phyloP scores from a whole-genome alignment of 371 early-diverging fungal species.

The Nematocida sp. region DNA sequence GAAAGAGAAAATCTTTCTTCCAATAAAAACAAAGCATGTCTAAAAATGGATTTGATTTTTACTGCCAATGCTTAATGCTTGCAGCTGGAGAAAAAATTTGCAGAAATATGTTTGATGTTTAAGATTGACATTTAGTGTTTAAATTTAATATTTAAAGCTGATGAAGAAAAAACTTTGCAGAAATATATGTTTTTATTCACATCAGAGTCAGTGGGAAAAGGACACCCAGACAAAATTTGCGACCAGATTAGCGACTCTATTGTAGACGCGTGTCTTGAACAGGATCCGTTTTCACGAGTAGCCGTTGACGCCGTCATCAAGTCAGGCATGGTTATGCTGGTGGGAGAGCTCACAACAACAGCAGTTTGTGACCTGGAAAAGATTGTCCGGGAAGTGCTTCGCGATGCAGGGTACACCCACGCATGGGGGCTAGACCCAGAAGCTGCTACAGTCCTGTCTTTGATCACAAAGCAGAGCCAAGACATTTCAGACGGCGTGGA shows the following conservation, averaged over 20 bases:
- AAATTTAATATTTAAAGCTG: neutral
- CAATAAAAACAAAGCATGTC: too few relatives aligned
- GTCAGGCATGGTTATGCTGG: slow-evolving; percentile 96
- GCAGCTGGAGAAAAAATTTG: too few relatives aligned
- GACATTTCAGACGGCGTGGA: slow-evolving; percentile 95
- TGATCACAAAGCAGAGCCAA: slow-evolving; percentile 94
- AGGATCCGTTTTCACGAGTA: slow-evolving; percentile 87
- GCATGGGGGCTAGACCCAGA: slow-evolving; percentile 77
- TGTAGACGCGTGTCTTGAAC: slow-evolving; percentile 81
- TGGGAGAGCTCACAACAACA: slow-evolving; percentile 96
- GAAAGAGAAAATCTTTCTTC: too few relatives aligned
- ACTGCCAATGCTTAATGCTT: too few relatives aligned
- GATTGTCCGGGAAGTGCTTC: slow-evolving; percentile 87
- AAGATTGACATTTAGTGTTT: slow-evolving; percentile 14
- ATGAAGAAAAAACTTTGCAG: too few relatives aligned
- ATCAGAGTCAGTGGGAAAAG: slow-evolving; percentile 96
- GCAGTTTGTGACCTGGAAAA: slow-evolving; percentile 88
- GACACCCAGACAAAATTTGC: slow-evolving; percentile 98
- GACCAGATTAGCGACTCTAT: slow-evolving; percentile 96
- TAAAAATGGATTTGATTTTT: too few relatives aligned
- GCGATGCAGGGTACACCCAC: slow-evolving; percentile 92
- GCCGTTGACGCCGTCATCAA: slow-evolving; percentile 97
- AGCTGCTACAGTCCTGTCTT: slow-evolving; percentile 92
- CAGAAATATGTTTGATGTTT: neutral
- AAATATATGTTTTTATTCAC: slow-evolving; percentile 92